A percentile compares a stretch with the other conserved stretches of the same genome.
phyloP scores from a whole-genome alignment of 2,329 filamentous ascomycete genomes.

The Epichloe coenophiala region DNA sequence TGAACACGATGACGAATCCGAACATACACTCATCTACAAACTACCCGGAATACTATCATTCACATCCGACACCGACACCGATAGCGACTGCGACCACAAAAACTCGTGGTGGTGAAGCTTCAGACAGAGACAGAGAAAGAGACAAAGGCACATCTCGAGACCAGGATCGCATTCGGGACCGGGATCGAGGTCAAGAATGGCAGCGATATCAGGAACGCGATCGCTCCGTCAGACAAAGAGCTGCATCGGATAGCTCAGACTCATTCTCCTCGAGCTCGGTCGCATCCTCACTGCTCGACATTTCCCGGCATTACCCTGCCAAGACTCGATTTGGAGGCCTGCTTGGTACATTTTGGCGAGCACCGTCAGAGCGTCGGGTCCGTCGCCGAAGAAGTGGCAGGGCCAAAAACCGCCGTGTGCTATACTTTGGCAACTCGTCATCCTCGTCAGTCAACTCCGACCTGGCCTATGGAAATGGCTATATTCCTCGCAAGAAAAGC shows the following conservation, averaged over 20 bases:
- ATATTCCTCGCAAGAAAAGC: slow-evolving; percentile 28
- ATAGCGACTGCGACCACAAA: slow-evolving; percentile 5
- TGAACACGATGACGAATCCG: slow-evolving; percentile 2
- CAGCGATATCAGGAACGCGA: slow-evolving; percentile 6
- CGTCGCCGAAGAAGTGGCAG: slow-evolving; percentile 24
- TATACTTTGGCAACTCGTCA: slow-evolving; percentile 48
- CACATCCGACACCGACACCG: slow-evolving; percentile 5
- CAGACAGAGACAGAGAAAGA: background rate
- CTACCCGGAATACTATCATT: slow-evolving; percentile 3
- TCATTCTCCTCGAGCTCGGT: slow-evolving; percentile 35
- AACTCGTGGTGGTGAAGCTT: background rate
- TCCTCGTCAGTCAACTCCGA: slow-evolving; percentile 56
- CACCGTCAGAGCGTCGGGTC: slow-evolving; percentile 40
- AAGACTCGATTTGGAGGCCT: slow-evolving; percentile 37
- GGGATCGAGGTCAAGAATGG: background rate
- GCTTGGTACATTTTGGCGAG: slow-evolving; percentile 49
- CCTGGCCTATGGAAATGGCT: slow-evolving; percentile 53
- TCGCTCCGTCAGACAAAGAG: slow-evolving; percentile 3
- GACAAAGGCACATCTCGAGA: background rate
- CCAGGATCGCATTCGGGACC: background rate
- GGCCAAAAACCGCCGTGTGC: slow-evolving; percentile 38
- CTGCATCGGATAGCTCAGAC: slow-evolving; percentile 20
- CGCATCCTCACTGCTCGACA: slow-evolving; percentile 51
- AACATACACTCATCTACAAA: background rate
- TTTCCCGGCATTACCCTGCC: slow-evolving; percentile 42